Conservation (phyloP, 2,329 filamentous ascomycete genomes). For the Didymosphaeria variabile region DNA sequence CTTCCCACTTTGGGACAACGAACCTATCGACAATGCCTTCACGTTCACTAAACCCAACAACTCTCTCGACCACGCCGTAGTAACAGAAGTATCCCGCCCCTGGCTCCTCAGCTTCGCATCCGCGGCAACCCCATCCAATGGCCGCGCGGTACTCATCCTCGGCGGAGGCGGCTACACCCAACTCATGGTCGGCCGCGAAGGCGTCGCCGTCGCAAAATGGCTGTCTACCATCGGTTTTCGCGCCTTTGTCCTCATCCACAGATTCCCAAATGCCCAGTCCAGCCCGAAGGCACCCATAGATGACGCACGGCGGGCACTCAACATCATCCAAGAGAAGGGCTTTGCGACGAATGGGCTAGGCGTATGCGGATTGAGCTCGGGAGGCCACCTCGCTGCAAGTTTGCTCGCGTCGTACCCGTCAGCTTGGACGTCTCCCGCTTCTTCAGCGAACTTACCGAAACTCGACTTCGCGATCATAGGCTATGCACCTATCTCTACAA, state of each 20-base stretch:
- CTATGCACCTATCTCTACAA: slow-evolving; percentile 32
- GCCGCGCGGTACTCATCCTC: slow-evolving; percentile 23
- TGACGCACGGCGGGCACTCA: slow-evolving; percentile 24
- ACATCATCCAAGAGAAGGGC: slow-evolving; percentile 18
- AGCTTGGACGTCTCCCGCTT: slow-evolving; percentile 15
- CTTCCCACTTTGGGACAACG: background rate
- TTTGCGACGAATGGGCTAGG: background rate
- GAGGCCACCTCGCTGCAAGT: slow-evolving; percentile 30
- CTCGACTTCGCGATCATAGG: slow-evolving; percentile 29
- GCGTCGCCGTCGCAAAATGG: slow-evolving; percentile 29
- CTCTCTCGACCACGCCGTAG: slow-evolving; percentile 21
- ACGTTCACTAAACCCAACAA: background rate
- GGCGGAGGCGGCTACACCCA: slow-evolving; percentile 30
- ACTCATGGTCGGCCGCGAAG: slow-evolving; percentile 33
- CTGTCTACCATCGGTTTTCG: slow-evolving; percentile 25
- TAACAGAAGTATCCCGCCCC: slow-evolving; percentile 23
- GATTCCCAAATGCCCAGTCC: slow-evolving; percentile 26
- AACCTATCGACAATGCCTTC: slow-evolving; percentile 4
- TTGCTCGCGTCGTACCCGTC: slow-evolving; percentile 25
- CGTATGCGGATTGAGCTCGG: slow-evolving; percentile 29
- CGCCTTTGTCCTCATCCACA: slow-evolving; percentile 30
- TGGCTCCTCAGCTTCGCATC: slow-evolving; percentile 28
- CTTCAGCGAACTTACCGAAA: background rate
- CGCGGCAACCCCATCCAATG: background rate
- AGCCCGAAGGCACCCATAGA: slow-evolving; percentile 26